phyloP scores from a whole-genome alignment of 73 alveolate genomes.

The Blepharisma japonicum region DNA sequence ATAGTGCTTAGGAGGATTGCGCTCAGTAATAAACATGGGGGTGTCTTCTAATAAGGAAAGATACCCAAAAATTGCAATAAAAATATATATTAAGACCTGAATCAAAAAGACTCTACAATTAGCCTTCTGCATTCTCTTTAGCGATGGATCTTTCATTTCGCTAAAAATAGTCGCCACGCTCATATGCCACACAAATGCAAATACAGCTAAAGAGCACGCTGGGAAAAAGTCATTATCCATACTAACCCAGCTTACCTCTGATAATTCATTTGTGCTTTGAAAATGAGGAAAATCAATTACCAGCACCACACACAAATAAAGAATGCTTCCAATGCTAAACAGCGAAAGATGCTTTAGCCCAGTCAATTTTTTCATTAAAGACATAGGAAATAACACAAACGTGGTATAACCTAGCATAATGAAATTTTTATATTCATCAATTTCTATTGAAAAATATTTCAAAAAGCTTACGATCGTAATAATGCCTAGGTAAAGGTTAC shows the following conservation, averaged over 20 bases:
- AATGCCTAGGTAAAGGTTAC: neutral
- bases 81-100: neutral
- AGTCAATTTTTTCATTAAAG: neutral
- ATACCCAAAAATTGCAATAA: constrained; percentile 8
- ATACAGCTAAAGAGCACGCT: constrained; percentile 16
- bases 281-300: constrained; percentile 10
- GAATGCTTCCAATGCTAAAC: constrained; percentile 11
- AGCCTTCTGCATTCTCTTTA: neutral
- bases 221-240: constrained; percentile 6
- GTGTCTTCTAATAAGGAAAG: constrained; percentile 13
- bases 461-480: neutral
- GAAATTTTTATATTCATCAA: neutral
- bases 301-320: neutral
- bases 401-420: constrained; percentile 2
- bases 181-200: constrained; percentile 18
- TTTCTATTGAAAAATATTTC: neutral
- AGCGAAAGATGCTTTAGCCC: constrained; percentile 1
- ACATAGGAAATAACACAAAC: constrained; percentile 7
- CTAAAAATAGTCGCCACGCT: constrained; percentile 21
- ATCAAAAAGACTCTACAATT: neutral
- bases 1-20: neutral
- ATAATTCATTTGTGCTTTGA: neutral
- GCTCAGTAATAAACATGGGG: constrained; percentile 18
- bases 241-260: neutral
- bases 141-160: neutral